A percentile compares a stretch with the other conserved stretches of the same genome.
Evolutionary conservation across 768 basidiomycete species (phyloP).

Genomic region (Trametes maxima): DNA sequence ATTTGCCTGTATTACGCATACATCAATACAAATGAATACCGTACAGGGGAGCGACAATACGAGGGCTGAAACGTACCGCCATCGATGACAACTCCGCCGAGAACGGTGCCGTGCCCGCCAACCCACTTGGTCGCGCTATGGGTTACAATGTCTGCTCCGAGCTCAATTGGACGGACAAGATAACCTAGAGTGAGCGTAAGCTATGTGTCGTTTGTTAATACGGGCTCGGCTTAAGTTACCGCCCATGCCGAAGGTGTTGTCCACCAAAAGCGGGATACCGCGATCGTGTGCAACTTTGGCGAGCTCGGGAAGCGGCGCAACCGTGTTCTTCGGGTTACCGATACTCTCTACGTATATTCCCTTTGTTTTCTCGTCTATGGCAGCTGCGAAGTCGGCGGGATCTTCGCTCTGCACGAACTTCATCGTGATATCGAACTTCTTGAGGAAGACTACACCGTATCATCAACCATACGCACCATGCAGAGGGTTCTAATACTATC

Average conservation of each 20-base stretch:
- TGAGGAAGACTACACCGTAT: constrained; percentile 55
- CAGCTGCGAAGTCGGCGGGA: constrained; percentile 61
- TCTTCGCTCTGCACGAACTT: constrained; percentile 63
- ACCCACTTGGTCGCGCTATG: constrained; percentile 89
- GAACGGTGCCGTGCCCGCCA: constrained; percentile 78
- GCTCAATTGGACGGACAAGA: constrained; percentile 67
- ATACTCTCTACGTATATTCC: constrained; percentile 78
- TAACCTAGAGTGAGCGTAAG: constrained; percentile 40
- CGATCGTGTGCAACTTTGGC: constrained; percentile 77
- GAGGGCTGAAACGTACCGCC: constrained; percentile 46
- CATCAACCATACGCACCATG: background rate
- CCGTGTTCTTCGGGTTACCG: constrained; percentile 75
- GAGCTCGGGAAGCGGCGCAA: constrained; percentile 66
- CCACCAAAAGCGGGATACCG: constrained; percentile 77
- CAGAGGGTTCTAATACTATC: background rate
- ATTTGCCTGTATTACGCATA: constrained; percentile 48
- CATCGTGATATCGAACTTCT: constrained; percentile 66
- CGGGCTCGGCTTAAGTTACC: constrained; percentile 32
- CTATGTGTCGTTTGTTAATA: background rate
- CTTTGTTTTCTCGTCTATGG: constrained; percentile 81
- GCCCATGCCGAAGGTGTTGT: constrained; percentile 80
- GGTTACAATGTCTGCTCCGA: constrained; percentile 81
- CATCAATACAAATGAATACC: background rate
- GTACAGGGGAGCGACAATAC: too few species aligned
- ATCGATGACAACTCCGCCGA: constrained; percentile 77